Evolutionary conservation across 768 basidiomycete species (phyloP).

Genomic region (Lactarius hatsudake): DNA sequence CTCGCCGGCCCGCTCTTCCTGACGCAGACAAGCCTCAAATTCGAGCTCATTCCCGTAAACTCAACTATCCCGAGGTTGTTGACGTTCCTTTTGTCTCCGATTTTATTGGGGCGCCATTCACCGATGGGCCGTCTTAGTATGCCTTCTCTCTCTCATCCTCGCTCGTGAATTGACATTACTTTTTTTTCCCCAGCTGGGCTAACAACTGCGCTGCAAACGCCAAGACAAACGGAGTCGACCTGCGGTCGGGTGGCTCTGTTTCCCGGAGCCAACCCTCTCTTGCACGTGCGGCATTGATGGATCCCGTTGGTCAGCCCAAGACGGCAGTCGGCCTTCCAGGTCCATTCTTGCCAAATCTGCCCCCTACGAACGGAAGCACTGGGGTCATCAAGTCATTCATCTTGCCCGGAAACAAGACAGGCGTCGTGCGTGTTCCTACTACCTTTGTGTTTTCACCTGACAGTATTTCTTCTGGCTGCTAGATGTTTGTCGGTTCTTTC

Average conservation of each 20-base stretch:
- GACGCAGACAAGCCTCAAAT: slow-evolving; percentile 44
- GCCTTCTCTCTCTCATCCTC: slow-evolving; percentile 27
- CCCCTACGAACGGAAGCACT: slow-evolving; percentile 44
- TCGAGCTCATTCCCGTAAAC: slow-evolving; percentile 47
- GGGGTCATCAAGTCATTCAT: slow-evolving; percentile 57
- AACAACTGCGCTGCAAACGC: slow-evolving; percentile 54
- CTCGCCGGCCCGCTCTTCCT: slow-evolving; percentile 54
- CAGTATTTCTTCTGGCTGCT: slow-evolving; percentile 9
- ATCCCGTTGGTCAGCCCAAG: slow-evolving; percentile 13
- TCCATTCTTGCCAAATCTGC: slow-evolving; percentile 47
- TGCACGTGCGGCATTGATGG: slow-evolving; percentile 19
- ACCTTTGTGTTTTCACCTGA: not conserved
- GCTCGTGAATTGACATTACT: not conserved
- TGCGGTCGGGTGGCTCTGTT: slow-evolving; percentile 28
- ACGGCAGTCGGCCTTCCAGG: slow-evolving; percentile 47
- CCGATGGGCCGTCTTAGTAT: slow-evolving; percentile 51
- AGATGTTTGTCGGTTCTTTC: slow-evolving; percentile 66
- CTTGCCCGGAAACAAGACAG: slow-evolving; percentile 54
- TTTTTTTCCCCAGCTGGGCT: slow-evolving; percentile 46
- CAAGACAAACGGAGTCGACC: slow-evolving; percentile 51
- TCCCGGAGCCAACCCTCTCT: slow-evolving; percentile 34
- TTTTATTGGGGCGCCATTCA: slow-evolving; percentile 48
- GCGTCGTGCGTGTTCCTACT: slow-evolving; percentile 44
- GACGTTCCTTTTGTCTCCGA: slow-evolving; percentile 51
- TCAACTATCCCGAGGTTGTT: slow-evolving; percentile 49